A percentile compares a stretch with the other conserved stretches of the same genome.
These are phyloP conservation scores for Dactylorhiza incarnata DNA, from an alignment of 106 monocot genomes.

Conservation along the genomic window DNA sequence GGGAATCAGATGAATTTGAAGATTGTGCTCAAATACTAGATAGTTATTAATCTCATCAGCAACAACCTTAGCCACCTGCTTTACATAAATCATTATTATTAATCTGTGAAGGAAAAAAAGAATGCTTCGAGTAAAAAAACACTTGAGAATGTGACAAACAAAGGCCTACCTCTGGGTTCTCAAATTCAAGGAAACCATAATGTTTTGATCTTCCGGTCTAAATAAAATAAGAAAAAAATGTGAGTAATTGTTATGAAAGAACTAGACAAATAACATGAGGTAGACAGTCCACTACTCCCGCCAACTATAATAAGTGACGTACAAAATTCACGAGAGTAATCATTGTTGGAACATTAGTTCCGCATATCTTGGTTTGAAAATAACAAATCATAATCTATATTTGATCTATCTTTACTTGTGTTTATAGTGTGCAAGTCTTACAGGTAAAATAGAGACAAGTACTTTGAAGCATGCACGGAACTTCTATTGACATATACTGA, in stretches of 20 bases:
- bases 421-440: too few species aligned
- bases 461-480: too few species aligned
- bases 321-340: too few species aligned
- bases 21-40: constrained; percentile 78
- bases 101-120: background rate
- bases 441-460: too few species aligned
- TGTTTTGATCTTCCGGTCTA: constrained; percentile 94
- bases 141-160: background rate
- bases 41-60: constrained; percentile 89
- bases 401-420: too few species aligned
- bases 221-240: constrained; percentile 9
- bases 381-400: too few species aligned
- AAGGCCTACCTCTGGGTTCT: constrained; percentile 67
- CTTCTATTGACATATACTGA: too few species aligned
- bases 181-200: constrained; percentile 89
- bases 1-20: constrained; percentile 70
- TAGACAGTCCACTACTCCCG: background rate
- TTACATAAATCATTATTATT: constrained; percentile 4
- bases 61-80: constrained; percentile 95
- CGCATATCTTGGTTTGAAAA: too few species aligned
- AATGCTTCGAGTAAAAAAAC: background rate
- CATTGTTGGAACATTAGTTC: too few species aligned
- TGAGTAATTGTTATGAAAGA: background rate
- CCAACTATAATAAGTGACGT: too few species aligned
- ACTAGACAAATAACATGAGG: background rate